Evolutionary conservation across 306 rosid genomes (phyloP), one percentile per base, ranked within the genome.

Genomic region (Fragaria ananassa): DNA sequence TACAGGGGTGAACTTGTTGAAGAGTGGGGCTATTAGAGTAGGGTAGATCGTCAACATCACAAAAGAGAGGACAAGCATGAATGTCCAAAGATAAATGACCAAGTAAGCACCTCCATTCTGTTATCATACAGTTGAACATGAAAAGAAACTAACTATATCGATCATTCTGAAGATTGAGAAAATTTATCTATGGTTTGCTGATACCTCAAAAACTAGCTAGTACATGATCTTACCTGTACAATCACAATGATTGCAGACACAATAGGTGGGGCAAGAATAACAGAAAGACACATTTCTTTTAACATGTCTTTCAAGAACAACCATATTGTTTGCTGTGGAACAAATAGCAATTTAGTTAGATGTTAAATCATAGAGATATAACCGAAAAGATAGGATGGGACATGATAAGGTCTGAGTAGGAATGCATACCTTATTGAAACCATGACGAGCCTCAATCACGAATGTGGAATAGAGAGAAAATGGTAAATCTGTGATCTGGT

Each of bases 71-170:
- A 83, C 88, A 78, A 95, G 90, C 87, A 91, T 95, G 81, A 95
- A 95, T 1, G 82, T 95, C 98, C 98, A 95, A 50, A 95, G 97
- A 86, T 95, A 95, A 83, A 95, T 87, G 67, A 97, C 98, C 80
- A 95, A 81, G 85, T 95, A 95, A 74, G 93, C 97, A 75, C 98
- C 97, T 84, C 97, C 98, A 85, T 95, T 95, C 98, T 95, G 96
- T 83, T 84, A 81, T 64, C 75, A 75, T 37, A 80, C 39, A 87
- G 23, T 37, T 25, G 3, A 63, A 70, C 39, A 79, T 35, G 44
- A 39, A 7, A 77, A 80, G 12, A 35, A 69, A 51, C 74, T 53
- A 53, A 76, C 51, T 58, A 70, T 49, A 39, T 39, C 31, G 31
- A 29, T 29, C 9, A 39, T 39, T 39, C 44, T 39, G 44, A 39